These are phyloP conservation scores for Phaeotremella fagi DNA, from an alignment of 768 basidiomycete species.

Conservation along the genomic window DNA sequence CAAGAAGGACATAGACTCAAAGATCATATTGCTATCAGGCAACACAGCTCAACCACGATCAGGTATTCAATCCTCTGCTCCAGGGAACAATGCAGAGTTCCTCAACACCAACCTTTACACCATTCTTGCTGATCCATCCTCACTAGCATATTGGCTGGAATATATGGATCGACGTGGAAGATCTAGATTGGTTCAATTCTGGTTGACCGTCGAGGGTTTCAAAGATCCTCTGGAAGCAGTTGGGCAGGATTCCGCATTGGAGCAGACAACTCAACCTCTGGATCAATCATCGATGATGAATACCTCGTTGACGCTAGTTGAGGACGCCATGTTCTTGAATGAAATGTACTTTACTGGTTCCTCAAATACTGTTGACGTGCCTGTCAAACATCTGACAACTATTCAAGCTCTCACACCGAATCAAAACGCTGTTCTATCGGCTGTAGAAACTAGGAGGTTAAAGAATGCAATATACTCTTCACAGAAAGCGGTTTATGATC, in stretches of 20 bases:
- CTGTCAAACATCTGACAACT: conserved; percentile 63
- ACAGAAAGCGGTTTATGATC: conserved; percentile 76
- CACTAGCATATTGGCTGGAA: conserved; percentile 94
- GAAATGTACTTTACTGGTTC: conserved; percentile 72
- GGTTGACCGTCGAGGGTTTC: conserved; percentile 95
- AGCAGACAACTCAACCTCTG: conserved; percentile 55
- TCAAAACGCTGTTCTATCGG: conserved; percentile 51
- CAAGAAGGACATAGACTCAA: conserved; percentile 78
- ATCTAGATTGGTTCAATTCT: conserved; percentile 87
- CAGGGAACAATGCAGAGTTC: too few species aligned
- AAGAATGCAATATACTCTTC: conserved; percentile 66
- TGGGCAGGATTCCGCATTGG: conserved; percentile 54
- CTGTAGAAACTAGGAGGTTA: conserved; percentile 61
- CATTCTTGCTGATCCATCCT: conserved; percentile 79
- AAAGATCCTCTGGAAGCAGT: conserved; percentile 85
- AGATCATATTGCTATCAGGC: conserved; percentile 79
- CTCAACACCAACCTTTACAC: conserved; percentile 6
- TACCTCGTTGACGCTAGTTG: conserved; percentile 53
- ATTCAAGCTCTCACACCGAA: conserved; percentile 64
- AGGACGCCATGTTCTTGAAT: conserved; percentile 85
- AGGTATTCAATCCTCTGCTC: too few species aligned
- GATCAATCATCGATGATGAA: conserved; percentile 55
- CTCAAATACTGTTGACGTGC: conserved; percentile 56
- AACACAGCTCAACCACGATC: too few species aligned
- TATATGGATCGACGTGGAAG: conserved; percentile 89